Evolutionary conservation across 2,329 filamentous ascomycete species (phyloP), one percentile per base, ranked within the genome.

Genomic region (Monosporascus sp.): DNA sequence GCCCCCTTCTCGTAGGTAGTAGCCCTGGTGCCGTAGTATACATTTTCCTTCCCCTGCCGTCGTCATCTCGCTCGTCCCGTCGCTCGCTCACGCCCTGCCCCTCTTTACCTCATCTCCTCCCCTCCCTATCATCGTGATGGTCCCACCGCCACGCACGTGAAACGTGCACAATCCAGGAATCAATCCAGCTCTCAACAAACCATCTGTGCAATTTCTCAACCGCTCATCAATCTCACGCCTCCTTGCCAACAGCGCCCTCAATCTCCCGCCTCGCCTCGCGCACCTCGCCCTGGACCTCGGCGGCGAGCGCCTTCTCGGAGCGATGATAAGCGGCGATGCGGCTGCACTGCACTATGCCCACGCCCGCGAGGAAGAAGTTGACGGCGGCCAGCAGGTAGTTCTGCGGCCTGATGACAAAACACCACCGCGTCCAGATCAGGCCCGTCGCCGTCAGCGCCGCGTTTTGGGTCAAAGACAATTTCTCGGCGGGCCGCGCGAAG

Each of bases 381-480:
- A 97, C 94, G 52, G 91, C 86, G 57, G 94, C 94, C 55, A 99
- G 86, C 87, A 97, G 87, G 67, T 91, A 77, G 80, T 99, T 99
- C 74, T 85, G 86, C 54, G 94, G 94, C 74, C 86, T 91, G 76
- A 99, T 99, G 72, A 99, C 88, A 70, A 97, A 81, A 80, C 94
- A 99, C 94, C 94, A 99, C 62, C 94, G 85, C 46, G 94, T 99
- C 94, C 94, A 99, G 81, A 99, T 99, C 60, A 88, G 75, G 62
- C 94, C 94, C 9, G 94, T 99, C 64, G 86, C 86, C 69, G 90
- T 94, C 63, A 99, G 82, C 55, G 94, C 93, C 49, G 79, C 79
- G 77, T 97, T 99, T 76, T 97, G 92, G 31, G 89, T 94, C 58
- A 97, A 78, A 41, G 92, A 97, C 62, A 99, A 89, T 73, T 91